Evolutionary conservation across 352 stramenopile genomes (phyloP).

Genomic region (Thraustochytrium striatum): DNA sequence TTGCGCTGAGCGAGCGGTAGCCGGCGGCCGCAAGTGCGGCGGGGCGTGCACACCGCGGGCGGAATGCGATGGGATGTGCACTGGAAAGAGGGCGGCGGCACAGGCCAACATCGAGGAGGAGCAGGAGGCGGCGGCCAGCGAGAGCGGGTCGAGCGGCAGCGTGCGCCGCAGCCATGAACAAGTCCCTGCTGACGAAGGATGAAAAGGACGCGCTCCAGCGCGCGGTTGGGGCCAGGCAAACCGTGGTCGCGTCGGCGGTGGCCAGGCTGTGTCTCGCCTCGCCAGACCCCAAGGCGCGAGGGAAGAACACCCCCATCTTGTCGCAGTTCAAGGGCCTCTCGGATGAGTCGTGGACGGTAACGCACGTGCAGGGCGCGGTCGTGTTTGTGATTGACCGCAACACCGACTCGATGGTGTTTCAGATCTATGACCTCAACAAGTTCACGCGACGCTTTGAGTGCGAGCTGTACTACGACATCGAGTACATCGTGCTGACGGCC

Average conservation of each 20-base stretch:
- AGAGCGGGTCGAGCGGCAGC: too few relatives aligned
- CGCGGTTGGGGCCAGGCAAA: conserved; percentile 1
- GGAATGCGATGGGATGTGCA: too few relatives aligned
- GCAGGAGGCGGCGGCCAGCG: too few relatives aligned
- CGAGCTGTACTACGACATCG: conserved; percentile 22
- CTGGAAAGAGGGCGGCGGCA: too few relatives aligned
- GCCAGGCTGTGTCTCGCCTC: conserved; percentile 30
- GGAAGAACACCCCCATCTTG: conserved; percentile 36
- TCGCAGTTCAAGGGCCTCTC: conserved; percentile 3
- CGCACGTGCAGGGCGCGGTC: conserved; percentile 2
- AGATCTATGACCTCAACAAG: conserved; percentile 20
- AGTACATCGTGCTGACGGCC: conserved; percentile 16
- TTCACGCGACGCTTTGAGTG: conserved; percentile 20
- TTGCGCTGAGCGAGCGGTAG: too few relatives aligned
- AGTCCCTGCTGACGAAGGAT: conserved; percentile 18
- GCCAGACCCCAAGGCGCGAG: not conserved
- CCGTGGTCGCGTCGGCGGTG: conserved; percentile 7
- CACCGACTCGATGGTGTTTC: conserved; percentile 7
- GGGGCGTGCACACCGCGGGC: too few relatives aligned
- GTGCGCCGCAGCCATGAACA: too few relatives aligned
- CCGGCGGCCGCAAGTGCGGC: too few relatives aligned
- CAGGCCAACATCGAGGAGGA: too few relatives aligned
- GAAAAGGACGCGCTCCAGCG: conserved; percentile 3
- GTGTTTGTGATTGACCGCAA: conserved; percentile 31
- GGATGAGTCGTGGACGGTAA: conserved; percentile 10